Evolutionary conservation across 2,329 filamentous ascomycete species (phyloP), one percentile per base, ranked within the genome.

Genomic region (Saccharata proteae): DNA sequence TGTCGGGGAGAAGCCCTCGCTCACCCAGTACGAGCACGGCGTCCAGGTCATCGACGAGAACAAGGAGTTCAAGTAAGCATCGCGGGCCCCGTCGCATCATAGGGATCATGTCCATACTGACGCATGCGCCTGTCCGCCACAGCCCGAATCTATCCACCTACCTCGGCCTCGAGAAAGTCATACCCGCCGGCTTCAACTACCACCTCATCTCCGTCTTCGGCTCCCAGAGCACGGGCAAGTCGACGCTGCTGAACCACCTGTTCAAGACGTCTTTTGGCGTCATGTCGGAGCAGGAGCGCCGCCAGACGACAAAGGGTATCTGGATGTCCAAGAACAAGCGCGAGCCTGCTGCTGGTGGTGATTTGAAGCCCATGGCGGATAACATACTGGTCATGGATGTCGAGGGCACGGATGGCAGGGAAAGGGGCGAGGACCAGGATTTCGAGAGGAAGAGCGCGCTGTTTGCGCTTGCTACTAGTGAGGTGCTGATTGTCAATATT

Each of bases 311-410:
- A 26, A 98, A 96, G 66, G 90, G 90, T 52, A 98, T 98, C 54
- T 98, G 90, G 90, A 80, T 98, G 79, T 93, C 86, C 42, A 93
- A 93, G 65, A 96, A 96, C 61, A 93, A 93, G 65, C 63, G 64
- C 16, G 55, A 58, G 31, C 55, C 59, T 25, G 54, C 51, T 6
- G 67, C 69, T 43, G 58, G 62, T 30, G 57, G 59, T 41, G 55
- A 62, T 35, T 15, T 22, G 4, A 48, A 46, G 42, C 65, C 65
- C 41, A 94, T 96, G 85, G 86, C 88, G 33, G 84, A 93, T 48
- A 98, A 98, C 58, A 94, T 98, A 47, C 66, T 98, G 40, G 90
- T 98, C 45, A 98, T 98, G 90, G 90, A 98, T 52, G 90, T 98
- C 25, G 90, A 98, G 59, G 90, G 90, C 43, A 96, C 90, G 8